Conservation (phyloP, 2,329 filamentous ascomycete genomes). For the Colletotrichum musae region DNA sequence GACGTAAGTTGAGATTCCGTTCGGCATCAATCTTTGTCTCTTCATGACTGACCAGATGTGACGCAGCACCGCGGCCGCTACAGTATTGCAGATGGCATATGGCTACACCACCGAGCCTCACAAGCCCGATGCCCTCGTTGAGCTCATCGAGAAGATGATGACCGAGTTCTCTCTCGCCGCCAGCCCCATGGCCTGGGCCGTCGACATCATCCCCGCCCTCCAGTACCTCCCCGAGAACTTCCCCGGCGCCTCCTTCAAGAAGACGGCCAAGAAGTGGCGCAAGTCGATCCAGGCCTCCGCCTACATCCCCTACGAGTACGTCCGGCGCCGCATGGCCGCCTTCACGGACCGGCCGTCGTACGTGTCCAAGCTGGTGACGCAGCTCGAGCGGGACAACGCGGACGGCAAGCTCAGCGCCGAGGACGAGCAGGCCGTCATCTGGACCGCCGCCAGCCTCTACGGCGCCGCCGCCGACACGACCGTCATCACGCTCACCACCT, state of each 20-base stretch:
- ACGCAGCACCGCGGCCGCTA: constrained; percentile 26
- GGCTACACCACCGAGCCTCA: constrained; percentile 48
- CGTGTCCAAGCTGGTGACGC: constrained; percentile 46
- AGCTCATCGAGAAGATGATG: constrained; percentile 49
- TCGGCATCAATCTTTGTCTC: neutral
- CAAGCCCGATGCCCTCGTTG: constrained; percentile 49
- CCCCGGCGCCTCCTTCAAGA: constrained; percentile 50
- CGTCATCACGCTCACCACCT: constrained; percentile 44
- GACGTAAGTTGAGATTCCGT: constrained; percentile 25
- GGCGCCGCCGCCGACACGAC: constrained; percentile 50
- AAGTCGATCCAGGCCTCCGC: constrained; percentile 39
- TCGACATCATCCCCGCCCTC: constrained; percentile 51
- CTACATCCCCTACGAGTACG: constrained; percentile 50
- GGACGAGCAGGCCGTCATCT: constrained; percentile 46
- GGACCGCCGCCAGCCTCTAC: constrained; percentile 47
- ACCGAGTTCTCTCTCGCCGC: constrained; percentile 47
- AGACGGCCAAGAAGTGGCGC: constrained; percentile 47
- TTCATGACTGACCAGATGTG: neutral
- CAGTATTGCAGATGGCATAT: constrained; percentile 32
- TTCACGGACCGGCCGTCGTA: constrained; percentile 45
- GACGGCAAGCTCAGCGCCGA: constrained; percentile 27
- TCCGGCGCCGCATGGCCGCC: constrained; percentile 45
- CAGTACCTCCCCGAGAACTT: constrained; percentile 48
- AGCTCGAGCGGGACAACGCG: constrained; percentile 25
- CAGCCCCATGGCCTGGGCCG: constrained; percentile 50